These are phyloP conservation scores for fission yeast (Schizosaccharomyces pombe) DNA, from an alignment of 805 yeast species.

Conservation along the genomic window DNA sequence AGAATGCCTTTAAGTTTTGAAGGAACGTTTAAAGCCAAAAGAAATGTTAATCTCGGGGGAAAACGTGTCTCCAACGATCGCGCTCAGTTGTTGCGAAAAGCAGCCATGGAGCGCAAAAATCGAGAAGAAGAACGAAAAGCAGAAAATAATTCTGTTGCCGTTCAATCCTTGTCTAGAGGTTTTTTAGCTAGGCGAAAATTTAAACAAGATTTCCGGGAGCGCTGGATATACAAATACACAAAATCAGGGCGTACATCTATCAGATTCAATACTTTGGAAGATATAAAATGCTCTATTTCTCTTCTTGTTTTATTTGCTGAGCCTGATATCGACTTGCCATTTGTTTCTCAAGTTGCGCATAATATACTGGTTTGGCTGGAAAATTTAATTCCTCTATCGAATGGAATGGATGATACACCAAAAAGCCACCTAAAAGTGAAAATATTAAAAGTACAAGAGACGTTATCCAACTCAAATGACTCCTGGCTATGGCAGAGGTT, in stretches of 20 bases:
- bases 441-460: no score
- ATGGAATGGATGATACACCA: no score
- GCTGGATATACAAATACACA: not conserved
- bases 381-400: no score
- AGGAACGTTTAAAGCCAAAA: conserved; percentile 6
- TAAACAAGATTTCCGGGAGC: not conserved
- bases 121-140: conserved; percentile 32
- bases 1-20: not conserved
- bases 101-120: conserved; percentile 37
- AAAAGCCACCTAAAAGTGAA: no score
- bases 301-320: not conserved
- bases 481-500: not conserved
- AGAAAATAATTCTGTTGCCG: conserved; percentile 22
- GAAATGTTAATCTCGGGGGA: conserved; percentile 41
- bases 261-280: no score
- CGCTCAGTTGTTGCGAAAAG: conserved; percentile 27
- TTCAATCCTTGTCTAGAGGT: conserved; percentile 20
- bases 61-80: conserved; percentile 18
- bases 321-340: not conserved
- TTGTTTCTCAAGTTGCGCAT: not conserved
- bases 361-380: not conserved
- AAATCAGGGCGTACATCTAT: no score
- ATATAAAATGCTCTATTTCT: not conserved
- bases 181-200: not conserved
- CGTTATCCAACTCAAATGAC: no score